Conservation (phyloP, 2,329 filamentous ascomycete genomes). For the Sporothrix protearum region DNA sequence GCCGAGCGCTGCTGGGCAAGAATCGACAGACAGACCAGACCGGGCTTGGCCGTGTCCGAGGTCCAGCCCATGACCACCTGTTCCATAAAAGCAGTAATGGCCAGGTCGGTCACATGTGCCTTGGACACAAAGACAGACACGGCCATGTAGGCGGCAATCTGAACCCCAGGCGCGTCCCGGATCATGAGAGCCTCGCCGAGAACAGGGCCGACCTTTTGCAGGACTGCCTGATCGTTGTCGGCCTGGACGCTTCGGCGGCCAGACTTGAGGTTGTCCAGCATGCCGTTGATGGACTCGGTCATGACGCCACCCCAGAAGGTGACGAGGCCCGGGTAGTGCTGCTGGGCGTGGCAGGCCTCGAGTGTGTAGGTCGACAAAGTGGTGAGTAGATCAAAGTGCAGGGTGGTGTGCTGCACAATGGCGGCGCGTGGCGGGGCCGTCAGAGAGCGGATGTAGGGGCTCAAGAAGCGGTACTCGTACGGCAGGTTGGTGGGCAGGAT, state of each 20-base stretch:
- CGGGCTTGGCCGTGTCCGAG: conserved; percentile 66
- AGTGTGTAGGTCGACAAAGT: conserved; percentile 76
- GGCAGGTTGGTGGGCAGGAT: conserved; percentile 77
- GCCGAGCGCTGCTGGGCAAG: conserved; percentile 75
- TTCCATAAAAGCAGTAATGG: conserved; percentile 86
- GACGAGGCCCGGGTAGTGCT: conserved; percentile 72
- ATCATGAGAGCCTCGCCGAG: conserved; percentile 75
- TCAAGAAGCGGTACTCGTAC: conserved; percentile 74
- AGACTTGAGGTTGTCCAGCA: conserved; percentile 72
- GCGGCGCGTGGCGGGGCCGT: conserved; percentile 74
- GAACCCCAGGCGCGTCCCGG: conserved; percentile 71
- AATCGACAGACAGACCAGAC: conserved; percentile 74
- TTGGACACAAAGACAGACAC: conserved; percentile 82
- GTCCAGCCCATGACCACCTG: conserved; percentile 77
- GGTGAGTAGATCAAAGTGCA: conserved; percentile 71
- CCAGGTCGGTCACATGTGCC: conserved; percentile 69
- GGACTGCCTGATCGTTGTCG: conserved; percentile 75
- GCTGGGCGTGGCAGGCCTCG: conserved; percentile 64
- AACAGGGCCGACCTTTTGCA: conserved; percentile 62
- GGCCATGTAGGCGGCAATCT: conserved; percentile 88
- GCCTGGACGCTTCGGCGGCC: conserved; percentile 72
- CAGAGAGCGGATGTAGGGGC: conserved; percentile 77
- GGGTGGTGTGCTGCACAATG: conserved; percentile 77
- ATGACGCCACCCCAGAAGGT: conserved; percentile 90
- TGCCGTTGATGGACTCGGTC: conserved; percentile 78